phyloP scores from a whole-genome alignment of 148 eudicot genomes.

The Rheum nobile region DNA sequence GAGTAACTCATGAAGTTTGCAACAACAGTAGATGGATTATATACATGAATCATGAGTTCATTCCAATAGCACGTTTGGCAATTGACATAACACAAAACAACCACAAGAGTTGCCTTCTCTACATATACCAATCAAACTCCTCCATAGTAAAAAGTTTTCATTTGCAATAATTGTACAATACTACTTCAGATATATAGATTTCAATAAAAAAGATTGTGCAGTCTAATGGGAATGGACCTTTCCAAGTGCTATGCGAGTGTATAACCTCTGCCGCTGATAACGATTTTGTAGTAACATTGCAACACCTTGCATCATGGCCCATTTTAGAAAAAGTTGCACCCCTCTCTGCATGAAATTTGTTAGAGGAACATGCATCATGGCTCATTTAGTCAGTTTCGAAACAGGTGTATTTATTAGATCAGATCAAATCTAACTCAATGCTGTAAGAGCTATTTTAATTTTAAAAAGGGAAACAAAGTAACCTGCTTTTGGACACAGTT shows the following conservation, averaged over 20 bases:
- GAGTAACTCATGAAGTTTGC: not conserved
- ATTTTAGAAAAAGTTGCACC: conserved; percentile 69
- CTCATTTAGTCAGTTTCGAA: not conserved
- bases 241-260: conserved; percentile 95
- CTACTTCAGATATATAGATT: not conserved
- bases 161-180: not conserved
- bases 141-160: not conserved
- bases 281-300: conserved; percentile 93
- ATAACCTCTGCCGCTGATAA: conserved; percentile 90
- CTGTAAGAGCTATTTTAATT: not conserved
- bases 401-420: not conserved
- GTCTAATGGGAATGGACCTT: conserved; percentile 36
- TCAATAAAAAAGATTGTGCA: not conserved
- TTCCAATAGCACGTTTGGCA: not conserved
- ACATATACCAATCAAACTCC: not conserved
- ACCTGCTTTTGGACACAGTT: conserved; percentile 91
- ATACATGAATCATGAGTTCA: not conserved
- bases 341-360: conserved; percentile 52
- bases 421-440: not conserved
- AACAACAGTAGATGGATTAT: not conserved
- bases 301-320: conserved; percentile 98
- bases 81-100: not conserved
- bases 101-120: not conserved
- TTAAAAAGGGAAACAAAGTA: not conserved
- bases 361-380: not conserved